Conservation (phyloP, 768 basidiomycete species). For the Tricholoma sp. region DNA sequence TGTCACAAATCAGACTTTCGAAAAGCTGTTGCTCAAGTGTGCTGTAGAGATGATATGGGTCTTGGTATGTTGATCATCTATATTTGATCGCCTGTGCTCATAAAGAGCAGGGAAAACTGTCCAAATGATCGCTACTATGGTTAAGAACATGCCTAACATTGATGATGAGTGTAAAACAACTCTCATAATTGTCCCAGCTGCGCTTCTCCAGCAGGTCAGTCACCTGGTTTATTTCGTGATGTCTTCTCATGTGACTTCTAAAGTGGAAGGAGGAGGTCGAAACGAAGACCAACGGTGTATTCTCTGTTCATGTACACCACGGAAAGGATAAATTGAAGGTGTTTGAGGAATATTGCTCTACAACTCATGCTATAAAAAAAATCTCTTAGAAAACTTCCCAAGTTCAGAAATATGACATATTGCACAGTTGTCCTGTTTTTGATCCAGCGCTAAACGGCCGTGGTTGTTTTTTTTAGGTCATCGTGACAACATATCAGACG, state of each 20-base stretch:
- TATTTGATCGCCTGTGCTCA: neutral
- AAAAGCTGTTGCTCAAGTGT: neutral
- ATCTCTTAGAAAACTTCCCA: constrained; percentile 34
- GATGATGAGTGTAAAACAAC: constrained; percentile 50
- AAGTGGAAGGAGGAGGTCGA: constrained; percentile 76
- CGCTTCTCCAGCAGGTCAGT: constrained; percentile 61
- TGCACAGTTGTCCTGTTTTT: constrained; percentile 2
- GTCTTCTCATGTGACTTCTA: neutral
- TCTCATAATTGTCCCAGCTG: constrained; percentile 73
- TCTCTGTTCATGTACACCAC: constrained; percentile 66
- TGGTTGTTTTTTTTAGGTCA: constrained; percentile 35
- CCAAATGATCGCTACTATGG: constrained; percentile 79
- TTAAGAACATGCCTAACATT: constrained; percentile 49
- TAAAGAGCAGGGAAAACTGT: constrained; percentile 55
- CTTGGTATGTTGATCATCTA: constrained; percentile 31
- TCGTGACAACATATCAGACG: constrained; percentile 77
- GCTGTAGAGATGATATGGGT: constrained; percentile 63
- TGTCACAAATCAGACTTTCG: constrained; percentile 20
- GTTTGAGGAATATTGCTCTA: neutral
- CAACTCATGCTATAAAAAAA: neutral
- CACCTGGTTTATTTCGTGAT: neutral
- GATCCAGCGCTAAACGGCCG: neutral
- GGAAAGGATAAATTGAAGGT: constrained; percentile 63
- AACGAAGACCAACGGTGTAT: constrained; percentile 57
- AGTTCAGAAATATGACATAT: constrained; percentile 50